Conservation (phyloP, 129 eudicot species). For the Solidago caesia region DNA sequence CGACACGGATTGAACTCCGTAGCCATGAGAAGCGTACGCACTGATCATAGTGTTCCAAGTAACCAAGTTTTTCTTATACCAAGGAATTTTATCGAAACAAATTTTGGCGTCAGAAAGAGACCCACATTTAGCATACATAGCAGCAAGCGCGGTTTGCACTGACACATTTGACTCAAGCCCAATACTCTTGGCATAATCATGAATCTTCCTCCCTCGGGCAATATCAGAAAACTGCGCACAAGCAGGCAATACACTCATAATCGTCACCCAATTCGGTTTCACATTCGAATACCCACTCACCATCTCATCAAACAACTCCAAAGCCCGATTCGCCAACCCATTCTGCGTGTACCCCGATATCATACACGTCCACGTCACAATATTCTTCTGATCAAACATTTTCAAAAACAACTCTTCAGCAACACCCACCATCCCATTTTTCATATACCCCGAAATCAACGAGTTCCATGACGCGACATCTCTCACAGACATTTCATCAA, state of each 20-base stretch:
- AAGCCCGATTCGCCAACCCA: constrained; percentile 50
- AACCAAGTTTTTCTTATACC: constrained; percentile 37
- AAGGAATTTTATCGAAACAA: constrained; percentile 47
- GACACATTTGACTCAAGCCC: constrained; percentile 51
- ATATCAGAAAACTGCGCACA: constrained; percentile 69
- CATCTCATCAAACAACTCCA: constrained; percentile 69
- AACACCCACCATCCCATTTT: constrained; percentile 36
- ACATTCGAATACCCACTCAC: constrained; percentile 27
- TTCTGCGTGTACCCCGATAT: constrained; percentile 82
- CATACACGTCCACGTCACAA: constrained; percentile 81
- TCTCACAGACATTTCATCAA: constrained; percentile 5
- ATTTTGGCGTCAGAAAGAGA: constrained; percentile 53
- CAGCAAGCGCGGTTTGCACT: constrained; percentile 60
- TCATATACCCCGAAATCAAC: constrained; percentile 66
- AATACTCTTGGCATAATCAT: constrained; percentile 39
- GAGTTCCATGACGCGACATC: constrained; percentile 67
- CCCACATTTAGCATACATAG: constrained; percentile 87
- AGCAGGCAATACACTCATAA: constrained; percentile 77
- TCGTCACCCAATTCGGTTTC: constrained; percentile 81
- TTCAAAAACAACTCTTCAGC: constrained; percentile 53
- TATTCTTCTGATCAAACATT: constrained; percentile 47
- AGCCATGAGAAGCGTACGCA: constrained; percentile 74
- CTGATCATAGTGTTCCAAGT: constrained; percentile 82
- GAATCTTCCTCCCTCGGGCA: constrained; percentile 58
- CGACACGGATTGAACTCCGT: constrained; percentile 52